Evolutionary conservation across 169 alveolate species (phyloP), one percentile per base, ranked within the genome.

Genomic region (Eimeria brunetti): DNA sequence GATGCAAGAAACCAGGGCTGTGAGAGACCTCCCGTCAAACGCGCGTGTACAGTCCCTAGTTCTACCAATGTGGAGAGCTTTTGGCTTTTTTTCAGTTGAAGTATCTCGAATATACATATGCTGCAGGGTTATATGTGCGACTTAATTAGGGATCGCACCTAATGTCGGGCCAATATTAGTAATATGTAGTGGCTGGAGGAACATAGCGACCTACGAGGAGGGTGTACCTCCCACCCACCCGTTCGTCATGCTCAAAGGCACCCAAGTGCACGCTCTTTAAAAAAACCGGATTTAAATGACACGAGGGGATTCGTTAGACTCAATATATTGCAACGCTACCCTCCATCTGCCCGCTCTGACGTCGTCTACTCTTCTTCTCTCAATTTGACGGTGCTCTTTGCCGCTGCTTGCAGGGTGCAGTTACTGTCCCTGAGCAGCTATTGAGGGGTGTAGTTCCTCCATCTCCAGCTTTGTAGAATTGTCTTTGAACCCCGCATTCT

Each of bases 221-320:
- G 93, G 93, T 86, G 93, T 86, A 86, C 93, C 73, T 84, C 91
- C 91, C 88, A 86, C 93, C 93, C 93, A 86, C 93, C 93, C 93
- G 51, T 60, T 86, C 81, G 83, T 60, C 30, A 64, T 64, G 78
- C 81, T 60, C 60, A 86, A 86, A 62, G 20, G 81, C 93, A 86
- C 93, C 83, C 91, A 84, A 41, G 78, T 86, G 83, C 93, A 36
- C 83, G 38, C 64, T 64, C 69, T 62, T 64, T 86, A 41, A 67
- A 27, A 86, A 64, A 60, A 86, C 83, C 27, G 84, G n/a, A 64
- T 86, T 86, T 86, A 86, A 86, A 86, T 86, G 93, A 86, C 93
- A 86, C 83, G 83, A 86, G 84, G 83, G 62, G 58, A n/a, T 86
- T 86, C 93, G 62, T 86, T 75, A 86, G 83, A 60, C 93, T 64